Conservation (phyloP, 1,284 basidiomycete species). For the Trichosporon coremiiforme region DNA sequence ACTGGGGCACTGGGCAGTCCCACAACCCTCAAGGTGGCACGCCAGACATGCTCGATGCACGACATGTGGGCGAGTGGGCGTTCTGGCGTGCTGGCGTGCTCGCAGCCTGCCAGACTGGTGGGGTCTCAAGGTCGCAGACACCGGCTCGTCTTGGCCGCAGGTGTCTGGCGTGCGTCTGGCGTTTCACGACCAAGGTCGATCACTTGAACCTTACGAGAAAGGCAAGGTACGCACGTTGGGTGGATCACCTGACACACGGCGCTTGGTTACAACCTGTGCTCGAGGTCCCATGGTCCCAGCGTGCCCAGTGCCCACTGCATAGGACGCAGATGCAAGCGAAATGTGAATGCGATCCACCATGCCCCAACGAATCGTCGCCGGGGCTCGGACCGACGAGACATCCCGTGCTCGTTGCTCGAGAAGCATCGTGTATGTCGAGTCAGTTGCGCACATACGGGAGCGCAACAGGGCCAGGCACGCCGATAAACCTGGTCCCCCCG, state of each 20-base stretch:
- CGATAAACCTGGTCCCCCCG: not conserved
- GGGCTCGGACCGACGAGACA: not conserved
- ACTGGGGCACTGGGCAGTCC: not conserved
- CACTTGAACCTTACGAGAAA: not conserved
- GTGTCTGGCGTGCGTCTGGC: not conserved
- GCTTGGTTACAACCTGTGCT: conserved; percentile 1
- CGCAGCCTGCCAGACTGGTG: no score
- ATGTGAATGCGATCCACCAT: not conserved
- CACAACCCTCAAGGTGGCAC: not conserved
- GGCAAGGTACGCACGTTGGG: not conserved
- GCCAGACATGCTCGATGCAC: not conserved
- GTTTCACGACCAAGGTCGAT: conserved; percentile 4
- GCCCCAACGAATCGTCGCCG: not conserved
- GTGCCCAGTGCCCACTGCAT: no score
- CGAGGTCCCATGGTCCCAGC: no score
- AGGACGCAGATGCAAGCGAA: not conserved
- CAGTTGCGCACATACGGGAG: not conserved
- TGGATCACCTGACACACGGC: not conserved
- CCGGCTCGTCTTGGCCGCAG: no score
- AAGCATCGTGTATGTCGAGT: not conserved
- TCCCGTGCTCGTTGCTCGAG: not conserved
- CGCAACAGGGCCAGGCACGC: not conserved
- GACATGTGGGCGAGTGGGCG: not conserved
- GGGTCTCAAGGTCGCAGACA: no score
- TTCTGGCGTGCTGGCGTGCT: no score